These are phyloP conservation scores for Epichloe brachyelytri DNA, from an alignment of 2,329 filamentous ascomycete species.

Conservation along the genomic window DNA sequence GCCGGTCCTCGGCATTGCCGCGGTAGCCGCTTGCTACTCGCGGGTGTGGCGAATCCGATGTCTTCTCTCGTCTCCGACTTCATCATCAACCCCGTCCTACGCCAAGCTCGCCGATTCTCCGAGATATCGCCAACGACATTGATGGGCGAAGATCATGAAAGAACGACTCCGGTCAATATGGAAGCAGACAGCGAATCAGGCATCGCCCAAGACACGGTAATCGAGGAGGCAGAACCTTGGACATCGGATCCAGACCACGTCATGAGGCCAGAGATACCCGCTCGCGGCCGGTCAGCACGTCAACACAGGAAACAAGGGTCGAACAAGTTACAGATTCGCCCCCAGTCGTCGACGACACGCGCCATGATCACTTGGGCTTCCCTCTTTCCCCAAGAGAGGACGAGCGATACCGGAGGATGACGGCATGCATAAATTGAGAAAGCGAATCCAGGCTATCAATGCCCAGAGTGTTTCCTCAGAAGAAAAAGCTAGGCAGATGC, in stretches of 20 bases:
- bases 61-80: conserved; percentile 51
- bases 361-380: conserved; percentile 22
- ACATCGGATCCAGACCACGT: conserved; percentile 1
- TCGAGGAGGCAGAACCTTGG: conserved; percentile 1
- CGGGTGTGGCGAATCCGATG: conserved; percentile 28
- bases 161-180: conserved; percentile 8
- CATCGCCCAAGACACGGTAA: conserved; percentile 9
- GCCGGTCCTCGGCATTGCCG: neutral
- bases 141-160: conserved; percentile 20
- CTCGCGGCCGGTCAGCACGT: conserved; percentile 19
- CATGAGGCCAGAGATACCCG: conserved; percentile 13
- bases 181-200: conserved; percentile 17
- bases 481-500: conserved; percentile 61
- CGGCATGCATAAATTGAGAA: conserved; percentile 57
- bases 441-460: conserved; percentile 57
- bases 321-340: conserved; percentile 15
- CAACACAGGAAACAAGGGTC: conserved; percentile 22
- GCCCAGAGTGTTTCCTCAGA: conserved; percentile 40
- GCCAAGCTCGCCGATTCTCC: conserved; percentile 53
- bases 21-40: neutral
- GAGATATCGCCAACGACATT: conserved; percentile 30
- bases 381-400: conserved; percentile 16
- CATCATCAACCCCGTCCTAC: conserved; percentile 52
- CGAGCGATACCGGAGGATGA: conserved; percentile 58
- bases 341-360: conserved; percentile 11